Conservation (phyloP, 1,139 yeast genomes). For the Geotrichum europaeum region DNA sequence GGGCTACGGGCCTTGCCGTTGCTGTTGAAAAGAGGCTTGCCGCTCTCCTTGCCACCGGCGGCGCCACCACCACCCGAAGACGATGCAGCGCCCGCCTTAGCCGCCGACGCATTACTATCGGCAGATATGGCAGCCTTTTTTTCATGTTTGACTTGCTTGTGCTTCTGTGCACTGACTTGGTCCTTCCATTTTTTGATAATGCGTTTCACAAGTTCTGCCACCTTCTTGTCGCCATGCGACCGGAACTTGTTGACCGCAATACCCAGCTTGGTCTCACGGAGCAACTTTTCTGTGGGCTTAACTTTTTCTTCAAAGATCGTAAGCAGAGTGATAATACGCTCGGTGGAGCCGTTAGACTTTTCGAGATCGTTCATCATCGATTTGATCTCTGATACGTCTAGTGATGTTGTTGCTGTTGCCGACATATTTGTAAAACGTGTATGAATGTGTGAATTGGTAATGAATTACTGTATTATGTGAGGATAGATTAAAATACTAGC, state of each 20-base stretch:
- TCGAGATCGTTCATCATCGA: conserved; percentile 67
- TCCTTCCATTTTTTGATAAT: conserved; percentile 90
- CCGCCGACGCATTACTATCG: conserved; percentile 17
- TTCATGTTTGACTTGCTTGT: conserved; percentile 6
- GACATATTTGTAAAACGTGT: neutral
- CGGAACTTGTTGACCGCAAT: conserved; percentile 89
- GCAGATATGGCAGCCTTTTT: conserved; percentile 13
- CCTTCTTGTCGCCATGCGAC: conserved; percentile 58
- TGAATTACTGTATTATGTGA: neutral
- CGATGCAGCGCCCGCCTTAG: conserved; percentile 18
- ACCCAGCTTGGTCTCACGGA: conserved; percentile 95
- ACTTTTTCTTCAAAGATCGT: conserved; percentile 65
- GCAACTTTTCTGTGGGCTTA: conserved; percentile 73
- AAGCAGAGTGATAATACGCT: conserved; percentile 60
- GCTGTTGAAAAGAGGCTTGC: conserved; percentile 21
- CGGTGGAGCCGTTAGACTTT: conserved; percentile 57
- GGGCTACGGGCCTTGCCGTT: conserved; percentile 56
- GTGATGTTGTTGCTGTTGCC: neutral
- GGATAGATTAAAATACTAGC: neutral
- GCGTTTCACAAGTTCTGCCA: conserved; percentile 65
- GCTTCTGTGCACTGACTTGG: conserved; percentile 71
- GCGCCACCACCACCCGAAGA: conserved; percentile 19
- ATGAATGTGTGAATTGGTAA: neutral
- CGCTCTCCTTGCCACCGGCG: conserved; percentile 4
- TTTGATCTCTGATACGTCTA: conserved; percentile 64